Base-by-base conservation (phyloP, 2,329 filamentous ascomycete species). In the Shiraia sp. region DNA sequence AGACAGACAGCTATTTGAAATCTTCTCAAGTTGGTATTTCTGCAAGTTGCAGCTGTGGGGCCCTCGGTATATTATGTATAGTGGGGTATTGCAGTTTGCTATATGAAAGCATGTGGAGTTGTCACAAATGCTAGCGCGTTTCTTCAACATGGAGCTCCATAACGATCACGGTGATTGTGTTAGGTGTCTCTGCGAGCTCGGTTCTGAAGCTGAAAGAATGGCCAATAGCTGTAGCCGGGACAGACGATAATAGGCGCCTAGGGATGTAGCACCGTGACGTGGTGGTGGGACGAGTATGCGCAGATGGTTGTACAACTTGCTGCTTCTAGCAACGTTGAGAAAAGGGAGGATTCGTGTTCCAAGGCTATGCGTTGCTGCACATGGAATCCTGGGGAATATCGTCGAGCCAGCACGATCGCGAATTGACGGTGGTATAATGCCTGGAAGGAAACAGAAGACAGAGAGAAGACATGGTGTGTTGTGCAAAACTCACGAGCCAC, bases 201-300 rank as follows among this genome's bases (percentile, higher is more conserved):
- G 23, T 23, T 17, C 31, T 42, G 22, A 31, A 46, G 32, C 33
- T 31, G 26, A 19, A 17, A 28, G 15, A 43, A 8, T 8, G 19
- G 4, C 19, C 19, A 34, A 35, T 47, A 31, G 32, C 22, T 32
- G 22, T 40, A 41, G 41, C 36, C 33, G 40, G 32, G 12, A 34
- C 27, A 31, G 19, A 39, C 35, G 25, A 45, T 45, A 31, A 49
- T 36, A 45, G 36, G 39, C 24, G 34, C 13, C 24, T 17, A 23
- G 27, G 26, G 23, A 25, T 23, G 47, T 49, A 28, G 40, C 37
- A 47, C 45, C 37, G 38, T 22, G 40, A 37, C 17, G 23, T 16
- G 37, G 26, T 39, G 38, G 48, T 49, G 28, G 40, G 31, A 54
- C 45, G 12, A 40, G 25, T 19, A 45, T 32, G 42, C 27, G 31